Percentiles rank a stretch among this genome's conserved stretches.
Conservation (phyloP, 108 stramenopile genomes). For the Discostella stelligeroides region DNA sequence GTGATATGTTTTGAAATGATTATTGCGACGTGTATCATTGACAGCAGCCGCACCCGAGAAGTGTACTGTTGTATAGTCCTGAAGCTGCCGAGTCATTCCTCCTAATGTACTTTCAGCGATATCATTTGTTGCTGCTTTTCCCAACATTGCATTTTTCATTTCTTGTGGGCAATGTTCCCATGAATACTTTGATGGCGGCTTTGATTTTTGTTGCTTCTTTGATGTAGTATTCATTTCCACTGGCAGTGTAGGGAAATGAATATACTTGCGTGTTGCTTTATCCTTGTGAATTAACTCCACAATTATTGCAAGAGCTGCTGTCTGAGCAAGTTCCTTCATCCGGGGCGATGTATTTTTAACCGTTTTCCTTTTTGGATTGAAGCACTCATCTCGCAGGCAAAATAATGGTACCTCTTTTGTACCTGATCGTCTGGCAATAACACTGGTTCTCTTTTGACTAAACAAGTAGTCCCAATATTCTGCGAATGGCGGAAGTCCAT, state of each 20-base stretch:
- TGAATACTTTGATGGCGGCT: slow-evolving; percentile 2
- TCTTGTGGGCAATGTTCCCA: not conserved
- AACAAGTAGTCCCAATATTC: slow-evolving; percentile 25
- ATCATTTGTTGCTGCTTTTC: slow-evolving; percentile 22
- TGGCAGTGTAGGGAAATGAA: not conserved
- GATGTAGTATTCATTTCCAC: no score
- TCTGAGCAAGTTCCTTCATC: not conserved
- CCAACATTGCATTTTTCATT: slow-evolving; percentile 9
- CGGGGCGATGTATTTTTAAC: slow-evolving; percentile 1
- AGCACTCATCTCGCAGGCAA: not conserved
- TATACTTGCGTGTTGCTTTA: slow-evolving; percentile 29
- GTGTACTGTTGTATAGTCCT: not conserved
- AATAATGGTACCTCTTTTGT: not conserved
- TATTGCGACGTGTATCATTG: not conserved
- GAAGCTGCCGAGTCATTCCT: slow-evolving; percentile 5
- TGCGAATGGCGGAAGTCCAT: slow-evolving; percentile 17
- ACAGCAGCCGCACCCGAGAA: slow-evolving; percentile 8
- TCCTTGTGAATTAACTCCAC: slow-evolving; percentile 13
- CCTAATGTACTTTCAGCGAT: slow-evolving; percentile 22
- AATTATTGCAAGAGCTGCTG: slow-evolving; percentile 3
- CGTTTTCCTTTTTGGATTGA: slow-evolving; percentile 15
- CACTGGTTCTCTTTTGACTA: slow-evolving; percentile 6
- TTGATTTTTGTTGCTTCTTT: no score
- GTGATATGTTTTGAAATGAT: not conserved
- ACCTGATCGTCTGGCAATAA: slow-evolving; percentile 1